A percentile compares a stretch with the other conserved stretches of the same genome.
Conservation (phyloP, 2,329 filamentous ascomycete genomes). For the Plectosphaerella cucumerina region DNA sequence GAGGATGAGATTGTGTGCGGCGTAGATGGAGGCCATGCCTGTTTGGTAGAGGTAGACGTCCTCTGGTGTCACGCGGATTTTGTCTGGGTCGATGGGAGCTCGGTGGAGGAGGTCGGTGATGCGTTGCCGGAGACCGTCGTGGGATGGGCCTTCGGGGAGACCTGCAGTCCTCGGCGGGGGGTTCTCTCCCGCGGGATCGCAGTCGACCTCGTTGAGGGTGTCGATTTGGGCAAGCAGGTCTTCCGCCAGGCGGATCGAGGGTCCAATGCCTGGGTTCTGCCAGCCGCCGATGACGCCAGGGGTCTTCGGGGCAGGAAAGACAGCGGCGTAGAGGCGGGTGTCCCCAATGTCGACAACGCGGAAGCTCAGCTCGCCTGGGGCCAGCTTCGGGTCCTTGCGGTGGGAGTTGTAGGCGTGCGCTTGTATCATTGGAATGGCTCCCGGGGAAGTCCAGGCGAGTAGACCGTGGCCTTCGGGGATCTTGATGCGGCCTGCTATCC, state of each 20-base stretch:
- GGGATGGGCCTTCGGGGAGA: slow-evolving; percentile 31
- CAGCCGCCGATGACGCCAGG: slow-evolving; percentile 36
- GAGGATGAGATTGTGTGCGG: slow-evolving; percentile 32
- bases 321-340: slow-evolving; percentile 38
- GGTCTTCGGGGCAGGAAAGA: slow-evolving; percentile 30
- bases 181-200: slow-evolving; percentile 13
- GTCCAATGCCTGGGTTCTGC: slow-evolving; percentile 39
- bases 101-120: slow-evolving; percentile 37
- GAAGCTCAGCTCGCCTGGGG: slow-evolving; percentile 27
- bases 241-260: slow-evolving; percentile 42
- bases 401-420: slow-evolving; percentile 26
- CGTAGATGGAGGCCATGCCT: slow-evolving; percentile 50
- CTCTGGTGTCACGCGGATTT: slow-evolving; percentile 18
- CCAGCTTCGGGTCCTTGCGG: slow-evolving; percentile 30
- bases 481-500: slow-evolving; percentile 17
- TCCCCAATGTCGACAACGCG: slow-evolving; percentile 35
- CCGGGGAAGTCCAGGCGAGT: slow-evolving; percentile 23
- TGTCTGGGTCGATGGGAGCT: slow-evolving; percentile 26
- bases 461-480: slow-evolving; percentile 19
- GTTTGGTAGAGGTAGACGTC: slow-evolving; percentile 51
- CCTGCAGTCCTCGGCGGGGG: slow-evolving; percentile 28
- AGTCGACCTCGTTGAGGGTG: slow-evolving; percentile 26
- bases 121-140: slow-evolving; percentile 32
- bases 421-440: slow-evolving; percentile 18
- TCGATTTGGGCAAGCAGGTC: slow-evolving; percentile 32